phyloP scores from a whole-genome alignment of 2,329 filamentous ascomycete genomes.

The Claviceps capensis region DNA sequence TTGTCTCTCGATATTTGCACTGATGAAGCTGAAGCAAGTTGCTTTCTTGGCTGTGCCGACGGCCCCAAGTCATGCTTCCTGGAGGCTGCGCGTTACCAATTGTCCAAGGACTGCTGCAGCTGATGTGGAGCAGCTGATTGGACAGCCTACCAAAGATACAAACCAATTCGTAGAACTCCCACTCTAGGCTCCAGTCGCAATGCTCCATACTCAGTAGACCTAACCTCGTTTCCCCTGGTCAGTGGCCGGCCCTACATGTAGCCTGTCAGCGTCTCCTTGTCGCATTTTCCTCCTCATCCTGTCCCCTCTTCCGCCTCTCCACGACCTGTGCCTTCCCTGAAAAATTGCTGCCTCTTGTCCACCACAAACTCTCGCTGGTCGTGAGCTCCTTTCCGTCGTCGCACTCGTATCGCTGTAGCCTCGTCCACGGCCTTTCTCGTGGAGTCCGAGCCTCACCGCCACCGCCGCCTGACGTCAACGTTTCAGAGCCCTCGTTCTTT shows the following conservation, averaged over 20 bases:
- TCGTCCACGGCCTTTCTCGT: not conserved
- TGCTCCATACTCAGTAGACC: not conserved
- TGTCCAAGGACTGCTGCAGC: not conserved
- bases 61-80: not conserved
- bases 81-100: not conserved
- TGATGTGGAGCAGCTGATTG: not conserved
- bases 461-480: constrained; percentile 11
- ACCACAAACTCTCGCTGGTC: constrained; percentile 6
- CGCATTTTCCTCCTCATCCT: constrained; percentile 10
- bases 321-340: not conserved
- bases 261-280: constrained; percentile 9
- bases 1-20: no score
- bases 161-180: no score
- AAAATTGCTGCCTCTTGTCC: not conserved
- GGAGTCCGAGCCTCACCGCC: constrained; percentile 4
- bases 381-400: constrained; percentile 4
- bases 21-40: no score
- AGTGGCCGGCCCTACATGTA: constrained; percentile 12
- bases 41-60: no score
- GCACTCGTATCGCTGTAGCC: not conserved
- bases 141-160: not conserved
- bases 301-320: constrained; percentile 2
- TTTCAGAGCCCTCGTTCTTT: constrained; percentile 5
- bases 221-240: constrained; percentile 7
- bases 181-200: no score